Percentiles rank a stretch among this genome's conserved stretches.
phyloP scores from a whole-genome alignment of 768 basidiomycete species.

The Macrolepiota albuminosa region DNA sequence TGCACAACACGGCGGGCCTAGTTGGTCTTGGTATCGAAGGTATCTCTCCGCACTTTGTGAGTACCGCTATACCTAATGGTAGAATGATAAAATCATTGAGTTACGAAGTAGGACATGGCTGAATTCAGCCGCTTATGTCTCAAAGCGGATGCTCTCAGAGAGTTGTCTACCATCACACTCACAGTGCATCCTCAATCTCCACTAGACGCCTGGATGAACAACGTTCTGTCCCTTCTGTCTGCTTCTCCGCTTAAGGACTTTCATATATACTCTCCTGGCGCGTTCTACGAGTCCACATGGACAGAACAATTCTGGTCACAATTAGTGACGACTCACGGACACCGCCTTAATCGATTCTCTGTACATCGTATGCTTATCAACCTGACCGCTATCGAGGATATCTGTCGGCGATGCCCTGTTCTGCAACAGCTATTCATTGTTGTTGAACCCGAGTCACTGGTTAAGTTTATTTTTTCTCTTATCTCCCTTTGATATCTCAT shows the following conservation, averaged over 20 bases:
- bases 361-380: constrained; percentile 60
- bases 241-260: constrained; percentile 47
- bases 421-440: constrained; percentile 67
- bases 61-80: constrained; percentile 4
- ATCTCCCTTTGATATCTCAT: not conserved
- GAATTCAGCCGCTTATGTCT: constrained; percentile 37
- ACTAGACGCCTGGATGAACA: constrained; percentile 38
- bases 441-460: constrained; percentile 41
- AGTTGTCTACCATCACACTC: constrained; percentile 54
- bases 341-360: constrained; percentile 50
- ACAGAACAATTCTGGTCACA: constrained; percentile 46
- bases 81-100: not conserved
- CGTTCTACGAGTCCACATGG: constrained; percentile 32
- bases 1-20: constrained; percentile 41
- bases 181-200: constrained; percentile 36
- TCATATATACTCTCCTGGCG: constrained; percentile 54
- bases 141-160: constrained; percentile 29
- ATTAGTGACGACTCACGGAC: constrained; percentile 47
- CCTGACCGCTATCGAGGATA: constrained; percentile 40
- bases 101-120: constrained; percentile 43
- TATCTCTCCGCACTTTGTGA: constrained; percentile 56
- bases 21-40: constrained; percentile 56
- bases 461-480: constrained; percentile 19
- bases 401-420: constrained; percentile 48
- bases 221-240: constrained; percentile 5